Evolutionary conservation across 257 asterid genomes (phyloP).

Genomic region (Penstemon davidsonii): DNA sequence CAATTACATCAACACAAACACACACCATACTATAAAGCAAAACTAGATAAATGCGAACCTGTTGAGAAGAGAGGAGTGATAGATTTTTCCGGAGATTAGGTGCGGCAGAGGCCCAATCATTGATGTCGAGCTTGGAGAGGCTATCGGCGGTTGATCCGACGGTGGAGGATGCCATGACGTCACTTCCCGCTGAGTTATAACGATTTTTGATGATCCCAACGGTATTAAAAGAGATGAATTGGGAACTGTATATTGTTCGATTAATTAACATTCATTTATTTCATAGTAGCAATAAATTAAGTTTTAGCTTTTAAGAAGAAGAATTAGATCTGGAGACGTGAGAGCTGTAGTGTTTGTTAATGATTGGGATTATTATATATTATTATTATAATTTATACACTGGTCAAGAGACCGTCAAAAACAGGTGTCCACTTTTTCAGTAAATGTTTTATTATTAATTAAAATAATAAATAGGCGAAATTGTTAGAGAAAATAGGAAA

Average conservation of each 20-base stretch:
- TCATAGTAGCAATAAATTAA: too few relatives aligned
- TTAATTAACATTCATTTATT: too few relatives aligned
- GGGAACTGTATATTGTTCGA: background rate
- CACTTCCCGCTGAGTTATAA: constrained; percentile 25
- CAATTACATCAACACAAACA: too few relatives aligned
- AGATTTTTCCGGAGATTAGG: constrained; percentile 71
- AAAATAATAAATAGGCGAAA: too few relatives aligned
- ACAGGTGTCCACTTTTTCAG: background rate
- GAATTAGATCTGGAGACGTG: constrained; percentile 8
- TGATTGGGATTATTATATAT: constrained; percentile 5
- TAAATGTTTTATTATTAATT: too few relatives aligned
- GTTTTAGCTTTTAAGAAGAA: constrained; percentile 4
- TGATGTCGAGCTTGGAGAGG: constrained; percentile 46
- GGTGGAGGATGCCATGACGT: constrained; percentile 43
- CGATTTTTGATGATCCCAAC: constrained; percentile 21
- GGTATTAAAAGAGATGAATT: constrained; percentile 15
- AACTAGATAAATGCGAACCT: constrained; percentile 35
- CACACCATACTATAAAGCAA: background rate
- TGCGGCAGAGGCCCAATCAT: constrained; percentile 47
- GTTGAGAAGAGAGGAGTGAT: constrained; percentile 60
- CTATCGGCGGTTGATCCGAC: constrained; percentile 44
- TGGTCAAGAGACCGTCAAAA: background rate
- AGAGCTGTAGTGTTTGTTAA: background rate
- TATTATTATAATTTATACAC: too few relatives aligned
- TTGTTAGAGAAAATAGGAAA: too few relatives aligned